Evolutionary conservation across 345 rosid genomes (phyloP).

Genomic region (Salix brachista): DNA sequence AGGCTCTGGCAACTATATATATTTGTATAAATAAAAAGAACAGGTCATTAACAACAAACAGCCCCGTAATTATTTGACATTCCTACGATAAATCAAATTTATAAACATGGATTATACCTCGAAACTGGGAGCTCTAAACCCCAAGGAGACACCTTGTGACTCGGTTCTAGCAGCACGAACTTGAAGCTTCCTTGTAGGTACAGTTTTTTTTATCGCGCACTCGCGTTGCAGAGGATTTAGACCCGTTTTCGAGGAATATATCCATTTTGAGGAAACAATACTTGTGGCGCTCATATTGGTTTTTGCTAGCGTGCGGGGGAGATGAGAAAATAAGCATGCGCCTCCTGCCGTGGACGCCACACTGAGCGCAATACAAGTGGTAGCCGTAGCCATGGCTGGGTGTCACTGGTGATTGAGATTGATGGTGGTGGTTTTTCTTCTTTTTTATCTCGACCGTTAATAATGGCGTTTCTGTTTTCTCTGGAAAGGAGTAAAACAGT

Average conservation of each 20-base stretch:
- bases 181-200: constrained; percentile 28
- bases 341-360: constrained; percentile 21
- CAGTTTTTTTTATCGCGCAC: constrained; percentile 9
- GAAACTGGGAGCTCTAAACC: constrained; percentile 63
- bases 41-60: background rate
- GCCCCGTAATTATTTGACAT: background rate
- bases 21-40: background rate
- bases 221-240: constrained; percentile 28
- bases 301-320: constrained; percentile 7
- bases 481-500: background rate
- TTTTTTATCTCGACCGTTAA: background rate
- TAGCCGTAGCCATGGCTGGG: constrained; percentile 25
- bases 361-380: constrained; percentile 14
- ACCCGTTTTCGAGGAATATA: constrained; percentile 14
- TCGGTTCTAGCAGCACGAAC: constrained; percentile 63
- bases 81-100: background rate
- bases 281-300: background rate
- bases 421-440: background rate
- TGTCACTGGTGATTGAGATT: background rate
- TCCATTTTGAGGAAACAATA: constrained; percentile 8
- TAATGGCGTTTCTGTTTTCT: background rate
- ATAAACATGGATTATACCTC: constrained; percentile 36
- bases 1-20: constrained; percentile 65
- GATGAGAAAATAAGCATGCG: constrained; percentile 6
- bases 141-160: constrained; percentile 55